These are phyloP conservation scores for Yarrowia sp. DNA, from an alignment of 805 yeast species.

Conservation along the genomic window DNA sequence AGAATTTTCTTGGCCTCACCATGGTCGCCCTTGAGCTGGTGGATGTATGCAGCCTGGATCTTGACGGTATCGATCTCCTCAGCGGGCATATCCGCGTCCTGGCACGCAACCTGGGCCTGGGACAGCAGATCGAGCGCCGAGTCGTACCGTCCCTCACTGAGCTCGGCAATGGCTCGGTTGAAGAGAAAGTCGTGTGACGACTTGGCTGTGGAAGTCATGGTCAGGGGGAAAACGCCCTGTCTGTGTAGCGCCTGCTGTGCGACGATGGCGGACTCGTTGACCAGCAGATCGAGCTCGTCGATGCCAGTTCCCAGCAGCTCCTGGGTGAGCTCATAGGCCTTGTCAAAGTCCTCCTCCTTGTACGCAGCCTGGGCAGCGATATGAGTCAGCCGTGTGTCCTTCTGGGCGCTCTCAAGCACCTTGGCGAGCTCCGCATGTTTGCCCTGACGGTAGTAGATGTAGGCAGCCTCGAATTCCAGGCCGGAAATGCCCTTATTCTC, in stretches of 20 bases:
- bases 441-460: slow-evolving; percentile 66
- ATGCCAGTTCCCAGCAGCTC: slow-evolving; percentile 49
- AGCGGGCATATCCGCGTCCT: slow-evolving; percentile 56
- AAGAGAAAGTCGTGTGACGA: slow-evolving; percentile 63
- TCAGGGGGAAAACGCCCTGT: slow-evolving; percentile 41
- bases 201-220: slow-evolving; percentile 39
- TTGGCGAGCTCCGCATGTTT: slow-evolving; percentile 49
- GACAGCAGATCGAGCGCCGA: slow-evolving; percentile 56
- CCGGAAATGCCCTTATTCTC: slow-evolving; percentile 44
- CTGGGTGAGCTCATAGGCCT: slow-evolving; percentile 57
- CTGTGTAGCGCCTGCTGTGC: slow-evolving; percentile 55
- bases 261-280: slow-evolving; percentile 68
- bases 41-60: slow-evolving; percentile 65
- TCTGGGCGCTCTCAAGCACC: slow-evolving; percentile 40
- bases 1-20: slow-evolving; percentile 54
- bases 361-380: slow-evolving; percentile 63
- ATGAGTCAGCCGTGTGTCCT: slow-evolving; percentile 47
- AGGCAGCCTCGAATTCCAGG: slow-evolving; percentile 56
- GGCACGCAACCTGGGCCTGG: slow-evolving; percentile 56
- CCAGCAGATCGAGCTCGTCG: slow-evolving; percentile 60
- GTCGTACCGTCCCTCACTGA: slow-evolving; percentile 54
- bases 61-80: slow-evolving; percentile 64
- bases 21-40: slow-evolving; percentile 52
- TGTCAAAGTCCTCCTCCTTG: slow-evolving; percentile 54
- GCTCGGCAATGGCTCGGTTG: slow-evolving; percentile 62